Conservation (phyloP, 495 filamentous ascomycete genomes). For the Astrothelium macrocarpum region DNA sequence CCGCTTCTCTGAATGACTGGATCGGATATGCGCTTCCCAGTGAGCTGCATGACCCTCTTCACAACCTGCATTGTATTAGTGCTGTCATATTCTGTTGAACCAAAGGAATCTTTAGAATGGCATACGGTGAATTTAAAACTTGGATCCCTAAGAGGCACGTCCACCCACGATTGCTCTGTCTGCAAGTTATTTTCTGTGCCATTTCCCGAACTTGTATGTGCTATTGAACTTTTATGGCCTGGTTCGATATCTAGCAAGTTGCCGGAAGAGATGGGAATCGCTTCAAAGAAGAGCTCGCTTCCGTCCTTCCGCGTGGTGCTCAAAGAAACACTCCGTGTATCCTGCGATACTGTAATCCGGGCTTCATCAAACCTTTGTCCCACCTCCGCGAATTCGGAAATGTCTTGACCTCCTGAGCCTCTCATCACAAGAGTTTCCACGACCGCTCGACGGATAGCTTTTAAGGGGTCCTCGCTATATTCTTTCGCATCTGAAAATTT, state of each 20-base stretch:
- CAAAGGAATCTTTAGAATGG: slow-evolving; percentile 18
- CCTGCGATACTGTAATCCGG: not conserved
- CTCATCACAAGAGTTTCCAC: slow-evolving; percentile 15
- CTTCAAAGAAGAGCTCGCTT: not conserved
- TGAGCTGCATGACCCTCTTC: slow-evolving; percentile 70
- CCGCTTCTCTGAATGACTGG: slow-evolving; percentile 43
- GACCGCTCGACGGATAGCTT: slow-evolving; percentile 44
- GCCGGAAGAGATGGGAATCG: not conserved
- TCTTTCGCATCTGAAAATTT: too few species aligned
- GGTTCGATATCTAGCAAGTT: not conserved
- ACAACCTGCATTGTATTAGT: slow-evolving; percentile 44
- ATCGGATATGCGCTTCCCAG: slow-evolving; percentile 64
- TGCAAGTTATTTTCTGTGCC: slow-evolving; percentile 7
- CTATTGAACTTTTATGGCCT: not conserved
- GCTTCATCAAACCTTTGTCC: not conserved
- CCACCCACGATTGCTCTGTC: slow-evolving; percentile 36
- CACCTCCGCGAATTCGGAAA: not conserved
- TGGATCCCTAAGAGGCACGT: slow-evolving; percentile 46
- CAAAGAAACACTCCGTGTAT: slow-evolving; percentile 3
- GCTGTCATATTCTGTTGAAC: not conserved
- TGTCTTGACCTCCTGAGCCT: not conserved
- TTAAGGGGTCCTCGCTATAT: slow-evolving; percentile 35
- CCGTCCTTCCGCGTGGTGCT: not conserved
- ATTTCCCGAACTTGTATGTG: not conserved
- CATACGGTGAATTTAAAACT: slow-evolving; percentile 65